Base-by-base conservation (phyloP, 225 moss, liverwort and hornwort genomes). In the Takakia lepidozioides region DNA sequence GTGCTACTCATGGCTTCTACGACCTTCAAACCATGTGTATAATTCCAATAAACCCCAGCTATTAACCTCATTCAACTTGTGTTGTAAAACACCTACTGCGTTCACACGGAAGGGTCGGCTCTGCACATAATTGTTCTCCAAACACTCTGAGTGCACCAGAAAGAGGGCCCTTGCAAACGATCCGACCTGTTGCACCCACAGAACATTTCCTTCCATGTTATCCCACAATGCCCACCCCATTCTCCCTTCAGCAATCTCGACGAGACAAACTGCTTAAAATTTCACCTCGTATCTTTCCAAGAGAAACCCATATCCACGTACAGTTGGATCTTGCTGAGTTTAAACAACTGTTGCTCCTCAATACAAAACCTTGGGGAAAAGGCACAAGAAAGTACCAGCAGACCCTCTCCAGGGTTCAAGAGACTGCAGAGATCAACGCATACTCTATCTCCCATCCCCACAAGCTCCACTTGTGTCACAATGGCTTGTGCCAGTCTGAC, bases 41-140 rank as follows among this genome's bases (percentile, higher is more conserved):
- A n/a, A n/a, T n/a, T n/a, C n/a, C n/a, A n/a, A n/a, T n/a, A n/a
- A n/a, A n/a, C n/a, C n/a, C n/a, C n/a, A n/a, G n/a, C n/a, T n/a
- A n/a, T n/a, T n/a, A n/a, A n/a, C n/a, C n/a, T n/a, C n/a, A n/a
- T n/a, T n/a, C n/a, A n/a, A n/a, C n/a, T n/a, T n/a, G n/a, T n/a
- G n/a, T n/a, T n/a, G n/a, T n/a, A n/a, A n/a, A 46, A 37, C 2
- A 13, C 84, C 58, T 82, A 93, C 93, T 54, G 93, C 93, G 54
- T 95, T 95, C 25, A 95, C 67, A 55, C 93, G 86, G 64, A 95
- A 95, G 8, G 93, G 89, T 50, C 93, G 93, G 56, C 79, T 77
- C 40, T 78, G 72, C 17, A 77, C 59, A 38, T 84, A 83, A 30
- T 73, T 67, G 29, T 76, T 80, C 58, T 76, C 61, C 27, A 86